A percentile compares a stretch with the other conserved stretches of the same genome.
These are phyloP conservation scores for Kwoniella sp. DNA, from an alignment of 768 basidiomycete species.

Conservation along the genomic window DNA sequence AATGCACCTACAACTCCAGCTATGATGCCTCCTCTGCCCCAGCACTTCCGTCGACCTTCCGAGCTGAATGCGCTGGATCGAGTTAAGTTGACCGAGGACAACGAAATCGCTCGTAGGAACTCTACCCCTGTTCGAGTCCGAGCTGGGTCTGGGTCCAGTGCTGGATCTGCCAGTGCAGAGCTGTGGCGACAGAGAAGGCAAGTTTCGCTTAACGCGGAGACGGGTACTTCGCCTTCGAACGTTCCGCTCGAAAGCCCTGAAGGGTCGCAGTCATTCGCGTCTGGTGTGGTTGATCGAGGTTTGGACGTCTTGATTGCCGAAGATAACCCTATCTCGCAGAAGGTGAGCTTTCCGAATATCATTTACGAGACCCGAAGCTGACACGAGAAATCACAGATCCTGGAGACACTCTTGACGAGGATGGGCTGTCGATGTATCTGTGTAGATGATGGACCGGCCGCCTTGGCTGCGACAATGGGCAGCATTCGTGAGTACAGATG, in stretches of 20 bases:
- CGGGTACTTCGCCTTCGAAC: background rate
- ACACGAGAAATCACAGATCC: constrained; percentile 61
- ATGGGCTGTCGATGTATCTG: constrained; percentile 94
- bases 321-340: constrained; percentile 96
- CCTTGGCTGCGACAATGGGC: constrained; percentile 94
- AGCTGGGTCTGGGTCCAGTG: constrained; percentile 45
- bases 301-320: constrained; percentile 93
- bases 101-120: constrained; percentile 63
- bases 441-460: constrained; percentile 94
- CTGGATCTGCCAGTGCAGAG: constrained; percentile 42
- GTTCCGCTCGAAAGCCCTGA: constrained; percentile 35
- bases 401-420: constrained; percentile 88
- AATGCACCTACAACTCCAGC: constrained; percentile 69
- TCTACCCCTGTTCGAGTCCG: constrained; percentile 65
- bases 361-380: constrained; percentile 6
- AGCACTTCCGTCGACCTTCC: constrained; percentile 72
- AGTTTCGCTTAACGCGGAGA: constrained; percentile 21
- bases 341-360: constrained; percentile 54
- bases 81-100: constrained; percentile 80
- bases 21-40: constrained; percentile 30
- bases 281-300: constrained; percentile 65
- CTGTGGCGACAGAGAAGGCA: constrained; percentile 45
- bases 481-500: constrained; percentile 82
- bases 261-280: background rate
- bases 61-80: constrained; percentile 83